Evolutionary conservation across 768 basidiomycete species (phyloP).

Genomic region (Rhizopogon vinicolor): DNA sequence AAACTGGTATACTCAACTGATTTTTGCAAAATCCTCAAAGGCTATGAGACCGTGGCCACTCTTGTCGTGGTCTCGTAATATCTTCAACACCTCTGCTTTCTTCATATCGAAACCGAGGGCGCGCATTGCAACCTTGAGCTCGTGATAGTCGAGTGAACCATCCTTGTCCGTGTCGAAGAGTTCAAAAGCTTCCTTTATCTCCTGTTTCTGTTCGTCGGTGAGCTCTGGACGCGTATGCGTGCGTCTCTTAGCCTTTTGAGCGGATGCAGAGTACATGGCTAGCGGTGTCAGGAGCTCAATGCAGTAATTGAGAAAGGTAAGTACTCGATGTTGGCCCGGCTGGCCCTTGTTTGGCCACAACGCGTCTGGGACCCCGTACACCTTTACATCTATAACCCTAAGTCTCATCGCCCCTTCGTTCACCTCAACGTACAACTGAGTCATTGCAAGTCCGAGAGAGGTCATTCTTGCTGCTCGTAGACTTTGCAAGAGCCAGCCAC

Average conservation of each 20-base stretch:
- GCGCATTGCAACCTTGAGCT: constrained; percentile 98
- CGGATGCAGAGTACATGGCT: constrained; percentile 53
- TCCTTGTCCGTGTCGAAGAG: constrained; percentile 99
- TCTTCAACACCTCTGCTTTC: constrained; percentile 96
- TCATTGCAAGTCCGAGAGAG: not conserved
- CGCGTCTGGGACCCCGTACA: constrained; percentile 27
- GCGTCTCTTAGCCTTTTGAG: constrained; percentile 71
- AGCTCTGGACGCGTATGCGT: constrained; percentile 78
- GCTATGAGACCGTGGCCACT: constrained; percentile 81
- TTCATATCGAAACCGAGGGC: constrained; percentile 97
- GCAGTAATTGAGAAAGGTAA: not conserved
- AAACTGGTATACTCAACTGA: constrained; percentile 57
- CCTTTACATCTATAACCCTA: not conserved
- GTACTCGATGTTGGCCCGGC: too few relatives aligned
- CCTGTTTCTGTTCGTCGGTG: constrained; percentile 86
- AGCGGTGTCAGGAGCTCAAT: not conserved
- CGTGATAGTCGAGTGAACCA: constrained; percentile 93
- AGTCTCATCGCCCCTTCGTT: not conserved
- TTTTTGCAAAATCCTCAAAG: constrained; percentile 90
- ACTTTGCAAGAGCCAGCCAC: not conserved
- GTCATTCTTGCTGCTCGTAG: not conserved
- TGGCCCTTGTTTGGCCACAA: constrained; percentile 8
- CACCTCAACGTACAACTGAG: not conserved
- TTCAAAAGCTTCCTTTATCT: constrained; percentile 98
- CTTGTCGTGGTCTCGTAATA: constrained; percentile 88